Conservation (phyloP, 164 flowering plant species). For the Vitis rotundifolia region DNA sequence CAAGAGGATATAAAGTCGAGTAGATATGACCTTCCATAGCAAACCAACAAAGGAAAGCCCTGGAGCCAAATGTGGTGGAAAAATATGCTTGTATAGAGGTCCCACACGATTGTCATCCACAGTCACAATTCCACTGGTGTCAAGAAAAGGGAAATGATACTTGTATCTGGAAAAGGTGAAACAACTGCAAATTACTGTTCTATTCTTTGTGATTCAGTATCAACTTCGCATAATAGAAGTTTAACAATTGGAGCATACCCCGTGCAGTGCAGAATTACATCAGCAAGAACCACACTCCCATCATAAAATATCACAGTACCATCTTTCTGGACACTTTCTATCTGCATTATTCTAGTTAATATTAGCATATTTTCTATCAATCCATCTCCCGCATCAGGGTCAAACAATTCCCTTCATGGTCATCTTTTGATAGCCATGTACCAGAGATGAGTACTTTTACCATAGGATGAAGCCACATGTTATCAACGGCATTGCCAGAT, state of each 20-base stretch:
- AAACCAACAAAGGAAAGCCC: constrained; percentile 43
- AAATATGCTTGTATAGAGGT: constrained; percentile 49
- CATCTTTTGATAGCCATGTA: constrained; percentile 51
- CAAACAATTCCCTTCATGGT: constrained; percentile 21
- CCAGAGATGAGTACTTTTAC: constrained; percentile 36
- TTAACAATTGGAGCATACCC: constrained; percentile 4
- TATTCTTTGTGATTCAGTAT: no score
- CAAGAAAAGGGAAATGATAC: constrained; percentile 38
- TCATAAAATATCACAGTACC: constrained; percentile 56
- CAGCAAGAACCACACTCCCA: constrained; percentile 42
- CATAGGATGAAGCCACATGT: constrained; percentile 85
- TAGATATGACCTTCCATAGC: constrained; percentile 21
- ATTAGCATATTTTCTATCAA: constrained; percentile 16
- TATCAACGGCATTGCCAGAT: constrained; percentile 42
- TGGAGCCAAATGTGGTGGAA: constrained; percentile 43
- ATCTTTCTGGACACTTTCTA: constrained; percentile 51
- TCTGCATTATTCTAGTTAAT: constrained; percentile 42
- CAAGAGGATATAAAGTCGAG: not conserved
- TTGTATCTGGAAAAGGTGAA: constrained; percentile 26
- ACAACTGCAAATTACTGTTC: no score
- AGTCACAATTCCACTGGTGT: constrained; percentile 32
- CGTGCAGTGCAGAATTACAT: constrained; percentile 69
- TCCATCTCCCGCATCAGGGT: constrained; percentile 1
- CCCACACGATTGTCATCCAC: constrained; percentile 47
- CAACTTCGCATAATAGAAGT: not conserved